Conservation (phyloP, 2,329 filamentous ascomycete species). For the Trichophaea hybrida region DNA sequence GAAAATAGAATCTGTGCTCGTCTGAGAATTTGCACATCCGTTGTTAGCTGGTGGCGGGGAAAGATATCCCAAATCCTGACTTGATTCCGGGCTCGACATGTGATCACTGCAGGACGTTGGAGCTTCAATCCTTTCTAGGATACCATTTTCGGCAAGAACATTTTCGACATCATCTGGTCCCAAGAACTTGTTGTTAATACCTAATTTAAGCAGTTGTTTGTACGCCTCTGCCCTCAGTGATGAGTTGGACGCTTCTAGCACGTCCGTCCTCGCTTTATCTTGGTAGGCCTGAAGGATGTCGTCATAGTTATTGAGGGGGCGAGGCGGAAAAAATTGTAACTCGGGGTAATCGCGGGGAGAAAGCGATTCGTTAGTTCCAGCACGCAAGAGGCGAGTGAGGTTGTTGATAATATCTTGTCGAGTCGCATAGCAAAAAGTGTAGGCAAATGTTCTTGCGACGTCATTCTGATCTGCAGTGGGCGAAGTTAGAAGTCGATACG, state of each 20-base stretch:
- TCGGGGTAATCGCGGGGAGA: slow-evolving; percentile 12
- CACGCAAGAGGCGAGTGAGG: slow-evolving; percentile 9
- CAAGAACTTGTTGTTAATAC: slow-evolving; percentile 16
- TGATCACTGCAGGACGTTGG: neutral
- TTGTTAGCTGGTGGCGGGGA: neutral
- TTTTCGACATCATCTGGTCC: slow-evolving; percentile 18
- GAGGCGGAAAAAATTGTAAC: neutral
- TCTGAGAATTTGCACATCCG: slow-evolving; percentile 1
- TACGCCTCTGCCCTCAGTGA: slow-evolving; percentile 2
- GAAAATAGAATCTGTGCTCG: neutral
- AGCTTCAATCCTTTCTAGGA: slow-evolving; percentile 10
- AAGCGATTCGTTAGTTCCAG: slow-evolving; percentile 31
- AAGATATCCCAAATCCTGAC: slow-evolving; percentile 1
- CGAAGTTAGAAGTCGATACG: slow-evolving; percentile 43
- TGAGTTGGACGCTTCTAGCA: slow-evolving; percentile 1
- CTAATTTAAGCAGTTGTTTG: slow-evolving; percentile 14
- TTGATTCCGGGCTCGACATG: neutral
- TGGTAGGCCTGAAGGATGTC: slow-evolving; percentile 16
- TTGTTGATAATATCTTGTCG: slow-evolving; percentile 7
- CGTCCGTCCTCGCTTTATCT: neutral
- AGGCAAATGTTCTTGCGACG: slow-evolving; percentile 50
- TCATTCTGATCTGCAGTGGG: slow-evolving; percentile 36
- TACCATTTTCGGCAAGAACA: slow-evolving; percentile 17
- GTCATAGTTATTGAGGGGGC: slow-evolving; percentile 30
- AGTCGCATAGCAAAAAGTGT: slow-evolving; percentile 46